Conservation (phyloP, 192 early-diverging fungal genomes). For the Polychytrium aggregatum region DNA sequence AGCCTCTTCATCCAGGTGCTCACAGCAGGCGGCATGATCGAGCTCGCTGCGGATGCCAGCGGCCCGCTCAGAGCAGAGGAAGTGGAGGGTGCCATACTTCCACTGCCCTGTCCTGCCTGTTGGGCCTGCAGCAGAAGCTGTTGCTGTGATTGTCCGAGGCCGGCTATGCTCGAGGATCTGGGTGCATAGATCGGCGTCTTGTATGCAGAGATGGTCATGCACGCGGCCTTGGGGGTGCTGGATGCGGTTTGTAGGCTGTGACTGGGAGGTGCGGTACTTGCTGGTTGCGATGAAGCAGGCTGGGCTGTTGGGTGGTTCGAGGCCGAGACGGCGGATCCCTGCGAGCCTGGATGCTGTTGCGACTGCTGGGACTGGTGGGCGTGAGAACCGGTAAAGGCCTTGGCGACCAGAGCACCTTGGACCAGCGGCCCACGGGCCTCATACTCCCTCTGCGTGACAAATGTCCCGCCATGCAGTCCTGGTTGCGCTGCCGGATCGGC, state of each 20-base stretch:
- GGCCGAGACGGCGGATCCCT: conserved; percentile 1
- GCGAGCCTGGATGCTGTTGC: background rate
- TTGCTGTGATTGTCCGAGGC: too few species aligned
- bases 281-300: too few species aligned
- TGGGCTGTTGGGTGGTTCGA: background rate
- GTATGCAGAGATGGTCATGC: background rate
- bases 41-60: too few species aligned
- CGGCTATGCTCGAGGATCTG: too few species aligned
- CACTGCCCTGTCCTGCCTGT: too few species aligned
- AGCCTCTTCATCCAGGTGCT: background rate
- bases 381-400: background rate
- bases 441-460: too few species aligned
- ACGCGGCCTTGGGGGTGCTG: background rate
- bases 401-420: background rate
- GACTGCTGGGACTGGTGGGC: background rate
- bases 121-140: too few species aligned
- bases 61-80: too few species aligned
- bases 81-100: too few species aligned
- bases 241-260: too few species aligned
- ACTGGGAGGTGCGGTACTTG: too few species aligned
- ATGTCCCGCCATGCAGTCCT: background rate
- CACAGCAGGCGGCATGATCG: background rate
- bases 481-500: conserved; percentile 8
- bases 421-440: background rate
- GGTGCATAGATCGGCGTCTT: too few species aligned